Evolutionary conservation across 257 asterid genomes (phyloP), one percentile per base, ranked within the genome.

Genomic region (Gentiana dahurica): DNA sequence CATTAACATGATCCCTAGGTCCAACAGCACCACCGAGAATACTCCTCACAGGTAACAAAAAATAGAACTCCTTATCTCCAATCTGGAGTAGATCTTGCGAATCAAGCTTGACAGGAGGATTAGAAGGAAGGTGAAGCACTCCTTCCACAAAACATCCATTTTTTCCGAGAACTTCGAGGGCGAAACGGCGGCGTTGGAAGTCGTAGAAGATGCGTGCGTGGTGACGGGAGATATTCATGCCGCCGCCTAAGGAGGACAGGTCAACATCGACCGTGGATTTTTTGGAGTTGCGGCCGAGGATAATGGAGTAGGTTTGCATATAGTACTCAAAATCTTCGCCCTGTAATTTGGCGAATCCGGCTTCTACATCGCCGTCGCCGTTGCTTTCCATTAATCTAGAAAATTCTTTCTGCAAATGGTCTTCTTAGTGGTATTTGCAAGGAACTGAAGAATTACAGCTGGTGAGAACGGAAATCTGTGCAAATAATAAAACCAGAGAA

Each of bases 171-270:
- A 91, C 98, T 68, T 87, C 98, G 32, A 91, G 88, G 37, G 98
- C 98, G 57, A 91, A 91, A 43, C 96, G 95, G 24, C 98, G 96
- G 1, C 98, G 94, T 34, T 91, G 95, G 77, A 91, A 91, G 73
- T 91, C 98, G 77, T 91, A 87, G 77, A 85, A 91, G 65, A 91
- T 87, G 63, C 98, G 96, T 34, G 98, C 98, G 72, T 91, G 98
- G 83, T 87, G 95, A 67, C 96, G 95, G 65, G 95, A 85, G 77
- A 91, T 87, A 86, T 87, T 91, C 96, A 91, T 91, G n/a, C 96
- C 95, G 6, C 98, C 98, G 67, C 96, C 98, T 50, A 91, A 91
- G 50, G 96, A 85, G 15, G 98, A 87, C 67, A 87, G 94, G 66
- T 87, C 96, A 57, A 91, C 97, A 59, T 87, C 96, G 37, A 91